Conservation (phyloP, 2,329 filamentous ascomycete genomes). For the Arthrobotrys pseudoclavata region DNA sequence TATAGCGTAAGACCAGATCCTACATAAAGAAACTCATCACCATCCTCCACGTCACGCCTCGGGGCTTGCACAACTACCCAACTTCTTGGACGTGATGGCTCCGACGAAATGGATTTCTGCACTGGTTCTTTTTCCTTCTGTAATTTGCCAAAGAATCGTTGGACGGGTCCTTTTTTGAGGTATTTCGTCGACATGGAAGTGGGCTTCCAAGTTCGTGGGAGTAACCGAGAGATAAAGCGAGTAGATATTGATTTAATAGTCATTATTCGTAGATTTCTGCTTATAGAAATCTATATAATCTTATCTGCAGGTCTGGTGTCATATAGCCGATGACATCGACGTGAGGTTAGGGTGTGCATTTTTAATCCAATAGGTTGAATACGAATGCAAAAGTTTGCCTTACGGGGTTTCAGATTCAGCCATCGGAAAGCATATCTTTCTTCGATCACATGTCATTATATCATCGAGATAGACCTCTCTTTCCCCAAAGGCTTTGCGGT, state of each 20-base stretch:
- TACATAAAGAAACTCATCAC: conserved; percentile 18
- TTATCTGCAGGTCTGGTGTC: too few species aligned
- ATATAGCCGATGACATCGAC: too few species aligned
- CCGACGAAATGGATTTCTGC: not conserved
- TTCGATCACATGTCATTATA: not conserved
- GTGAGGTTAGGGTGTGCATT: too few species aligned
- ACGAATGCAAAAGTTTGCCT: too few species aligned
- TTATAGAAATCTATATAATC: too few species aligned
- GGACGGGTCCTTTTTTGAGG: not conserved
- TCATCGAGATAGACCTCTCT: too few species aligned
- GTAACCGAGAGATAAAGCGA: not conserved
- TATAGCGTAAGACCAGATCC: conserved; percentile 18
- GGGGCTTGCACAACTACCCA: conserved; percentile 2
- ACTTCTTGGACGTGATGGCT: not conserved
- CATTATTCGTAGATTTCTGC: not conserved
- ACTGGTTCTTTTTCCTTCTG: not conserved
- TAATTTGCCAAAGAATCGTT: not conserved
- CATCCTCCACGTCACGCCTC: not conserved
- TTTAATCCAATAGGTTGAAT: too few species aligned
- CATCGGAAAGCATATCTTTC: not conserved
- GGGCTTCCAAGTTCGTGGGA: not conserved
- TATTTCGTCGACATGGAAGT: not conserved
- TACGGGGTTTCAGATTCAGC: not conserved
- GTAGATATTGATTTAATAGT: not conserved
- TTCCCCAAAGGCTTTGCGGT: too few species aligned